Percentiles rank a stretch among this genome's conserved stretches.
phyloP scores from a whole-genome alignment of 257 asterid species.

The Linderniella brevidens region DNA sequence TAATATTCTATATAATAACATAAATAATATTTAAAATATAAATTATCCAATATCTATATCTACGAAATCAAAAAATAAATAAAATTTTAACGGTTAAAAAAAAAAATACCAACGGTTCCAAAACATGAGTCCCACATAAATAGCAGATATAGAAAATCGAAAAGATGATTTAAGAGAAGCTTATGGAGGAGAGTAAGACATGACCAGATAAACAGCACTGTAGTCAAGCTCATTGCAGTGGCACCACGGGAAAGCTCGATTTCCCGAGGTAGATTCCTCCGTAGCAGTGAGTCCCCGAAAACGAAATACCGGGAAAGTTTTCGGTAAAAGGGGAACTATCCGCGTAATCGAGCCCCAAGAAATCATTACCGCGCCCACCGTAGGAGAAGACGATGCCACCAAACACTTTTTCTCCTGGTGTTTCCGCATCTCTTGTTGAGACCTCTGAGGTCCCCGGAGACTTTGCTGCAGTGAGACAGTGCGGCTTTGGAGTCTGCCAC shows the following conservation, averaged over 20 bases:
- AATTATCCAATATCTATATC: too few relatives aligned
- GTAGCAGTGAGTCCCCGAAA: slow-evolving; percentile 57
- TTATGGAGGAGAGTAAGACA: slow-evolving; percentile 41
- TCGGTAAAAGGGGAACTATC: slow-evolving; percentile 44
- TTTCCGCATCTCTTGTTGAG: slow-evolving; percentile 19
- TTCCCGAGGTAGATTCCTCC: slow-evolving; percentile 59
- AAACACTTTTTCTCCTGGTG: slow-evolving; percentile 30
- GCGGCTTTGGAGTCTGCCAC: slow-evolving; percentile 40
- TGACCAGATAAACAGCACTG: slow-evolving; percentile 44
- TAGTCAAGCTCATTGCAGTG: slow-evolving; percentile 32
- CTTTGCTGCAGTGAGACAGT: slow-evolving; percentile 19
- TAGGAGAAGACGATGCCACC: slow-evolving; percentile 64
- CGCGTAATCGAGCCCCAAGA: slow-evolving; percentile 28
- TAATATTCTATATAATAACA: too few relatives aligned
- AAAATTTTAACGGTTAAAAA: too few relatives aligned
- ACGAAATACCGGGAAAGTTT: slow-evolving; percentile 51
- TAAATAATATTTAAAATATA: too few relatives aligned
- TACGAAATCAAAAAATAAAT: too few relatives aligned
- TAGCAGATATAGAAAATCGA: too few relatives aligned
- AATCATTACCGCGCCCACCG: slow-evolving; percentile 53
- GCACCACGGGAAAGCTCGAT: slow-evolving; percentile 20
- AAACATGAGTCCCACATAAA: too few relatives aligned
- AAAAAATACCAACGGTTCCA: too few relatives aligned
- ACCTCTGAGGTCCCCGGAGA: slow-evolving; percentile 21
- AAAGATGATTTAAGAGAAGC: too few relatives aligned